A percentile compares a stretch with the other conserved stretches of the same genome.
Evolutionary conservation across 345 rosid genomes (phyloP).

Genomic region (Cardamine resedifolia): DNA sequence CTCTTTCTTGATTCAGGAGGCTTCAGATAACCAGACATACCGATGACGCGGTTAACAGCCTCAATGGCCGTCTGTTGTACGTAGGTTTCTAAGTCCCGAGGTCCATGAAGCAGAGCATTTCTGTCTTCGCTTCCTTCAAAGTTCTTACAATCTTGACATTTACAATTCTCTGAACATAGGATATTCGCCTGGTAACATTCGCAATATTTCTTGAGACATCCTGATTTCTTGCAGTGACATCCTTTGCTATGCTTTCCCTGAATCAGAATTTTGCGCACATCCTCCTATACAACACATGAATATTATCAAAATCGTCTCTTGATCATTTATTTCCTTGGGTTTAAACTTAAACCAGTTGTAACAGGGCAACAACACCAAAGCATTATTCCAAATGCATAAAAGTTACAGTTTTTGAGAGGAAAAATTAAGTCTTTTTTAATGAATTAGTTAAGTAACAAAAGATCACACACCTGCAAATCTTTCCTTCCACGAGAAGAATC

Average conservation of each 20-base stretch:
- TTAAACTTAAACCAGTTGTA: background rate
- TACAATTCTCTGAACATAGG: constrained; percentile 84
- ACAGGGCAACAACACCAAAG: constrained; percentile 1
- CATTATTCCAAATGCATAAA: background rate
- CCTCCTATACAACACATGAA: constrained; percentile 44
- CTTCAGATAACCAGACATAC: constrained; percentile 59
- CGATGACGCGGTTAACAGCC: constrained; percentile 59
- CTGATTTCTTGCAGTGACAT: constrained; percentile 85
- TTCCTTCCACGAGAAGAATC: constrained; percentile 54
- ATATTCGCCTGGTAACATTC: constrained; percentile 87
- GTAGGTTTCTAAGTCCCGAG: constrained; percentile 44
- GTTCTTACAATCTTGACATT: constrained; percentile 82
- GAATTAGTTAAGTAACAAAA: background rate
- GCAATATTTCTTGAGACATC: constrained; percentile 91
- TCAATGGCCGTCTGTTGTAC: constrained; percentile 72
- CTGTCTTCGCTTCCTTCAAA: constrained; percentile 75
- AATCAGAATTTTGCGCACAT: constrained; percentile 43
- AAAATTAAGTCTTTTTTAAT: background rate
- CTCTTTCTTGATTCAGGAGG: constrained; percentile 52
- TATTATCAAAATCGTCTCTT: background rate
- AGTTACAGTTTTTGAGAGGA: background rate
- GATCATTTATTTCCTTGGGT: background rate
- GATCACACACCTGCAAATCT: constrained; percentile 52
- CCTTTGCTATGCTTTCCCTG: constrained; percentile 85
- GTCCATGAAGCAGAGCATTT: constrained; percentile 48